Evolutionary conservation across 1,284 basidiomycete genomes (phyloP).

Genomic region (Boletellus deceptivus): DNA sequence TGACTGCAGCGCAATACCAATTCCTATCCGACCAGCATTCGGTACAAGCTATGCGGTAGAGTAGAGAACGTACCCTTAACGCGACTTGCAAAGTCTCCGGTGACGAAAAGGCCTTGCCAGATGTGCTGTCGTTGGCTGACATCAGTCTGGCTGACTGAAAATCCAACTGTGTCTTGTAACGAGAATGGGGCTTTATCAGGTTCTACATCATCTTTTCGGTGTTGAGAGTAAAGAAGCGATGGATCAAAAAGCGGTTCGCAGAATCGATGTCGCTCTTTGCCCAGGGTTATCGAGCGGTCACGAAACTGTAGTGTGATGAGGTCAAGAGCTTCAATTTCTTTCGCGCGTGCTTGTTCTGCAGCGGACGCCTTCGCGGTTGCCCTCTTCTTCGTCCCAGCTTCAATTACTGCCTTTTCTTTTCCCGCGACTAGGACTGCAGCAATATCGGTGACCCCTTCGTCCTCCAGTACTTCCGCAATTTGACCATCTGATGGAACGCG

Average conservation of each 20-base stretch:
- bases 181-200: constrained; percentile 39
- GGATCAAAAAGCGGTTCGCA: constrained; percentile 90
- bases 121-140: constrained; percentile 68
- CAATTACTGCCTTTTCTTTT: constrained; percentile 79
- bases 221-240: constrained; percentile 42
- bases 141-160: constrained; percentile 57
- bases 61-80: constrained; percentile 61
- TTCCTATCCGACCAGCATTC: constrained; percentile 41
- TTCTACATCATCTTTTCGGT: constrained; percentile 13
- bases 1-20: constrained; percentile 71
- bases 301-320: constrained; percentile 73
- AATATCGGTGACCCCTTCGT: constrained; percentile 85
- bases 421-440: constrained; percentile 80
- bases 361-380: constrained; percentile 73
- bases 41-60: neutral
- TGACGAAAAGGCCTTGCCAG: constrained; percentile 82
- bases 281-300: constrained; percentile 72
- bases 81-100: constrained; percentile 74
- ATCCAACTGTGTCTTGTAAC: constrained; percentile 63
- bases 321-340: constrained; percentile 80
- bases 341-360: constrained; percentile 75
- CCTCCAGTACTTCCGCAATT: constrained; percentile 58
- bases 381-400: constrained; percentile 75
- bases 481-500: constrained; percentile 73
- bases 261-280: constrained; percentile 85